phyloP scores from a whole-genome alignment of 2,329 filamentous ascomycete genomes.

The Epichloe scottii region DNA sequence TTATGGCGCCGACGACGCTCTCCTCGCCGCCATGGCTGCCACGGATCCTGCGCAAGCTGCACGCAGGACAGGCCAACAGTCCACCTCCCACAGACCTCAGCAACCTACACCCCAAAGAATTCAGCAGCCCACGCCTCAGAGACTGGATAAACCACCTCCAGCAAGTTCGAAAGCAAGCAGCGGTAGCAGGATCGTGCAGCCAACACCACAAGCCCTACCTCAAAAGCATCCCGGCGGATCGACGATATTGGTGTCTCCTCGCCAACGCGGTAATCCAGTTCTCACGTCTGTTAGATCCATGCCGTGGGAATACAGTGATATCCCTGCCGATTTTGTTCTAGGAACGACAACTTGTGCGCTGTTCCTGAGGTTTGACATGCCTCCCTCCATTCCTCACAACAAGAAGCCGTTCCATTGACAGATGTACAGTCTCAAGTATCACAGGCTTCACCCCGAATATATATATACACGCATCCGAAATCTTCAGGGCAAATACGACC shows the following conservation, averaged over 20 bases:
- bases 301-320: slow-evolving; percentile 94
- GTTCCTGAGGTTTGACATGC: slow-evolving; percentile 51
- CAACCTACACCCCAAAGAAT: slow-evolving; percentile 31
- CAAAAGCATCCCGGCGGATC: slow-evolving; percentile 53
- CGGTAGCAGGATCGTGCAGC: slow-evolving; percentile 59
- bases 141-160: slow-evolving; percentile 39
- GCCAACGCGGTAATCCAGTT: slow-evolving; percentile 92
- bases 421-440: slow-evolving; percentile 66
- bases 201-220: slow-evolving; percentile 74
- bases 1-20: slow-evolving; percentile 44
- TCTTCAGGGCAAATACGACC: slow-evolving; percentile 71
- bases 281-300: slow-evolving; percentile 69
- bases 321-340: slow-evolving; percentile 86
- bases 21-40: slow-evolving; percentile 42
- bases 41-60: slow-evolving; percentile 23
- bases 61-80: slow-evolving; percentile 23
- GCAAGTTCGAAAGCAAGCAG: slow-evolving; percentile 16
- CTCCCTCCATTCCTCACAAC: not conserved
- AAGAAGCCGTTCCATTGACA: not conserved
- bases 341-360: slow-evolving; percentile 80
- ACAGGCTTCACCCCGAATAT: slow-evolving; percentile 93
- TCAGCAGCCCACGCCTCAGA: slow-evolving; percentile 40
- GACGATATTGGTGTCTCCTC: slow-evolving; percentile 76
- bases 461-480: slow-evolving; percentile 86
- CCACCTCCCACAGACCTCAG: slow-evolving; percentile 25